phyloP scores from a whole-genome alignment of 345 rosid genomes.

The Hirschfeldia incana region DNA sequence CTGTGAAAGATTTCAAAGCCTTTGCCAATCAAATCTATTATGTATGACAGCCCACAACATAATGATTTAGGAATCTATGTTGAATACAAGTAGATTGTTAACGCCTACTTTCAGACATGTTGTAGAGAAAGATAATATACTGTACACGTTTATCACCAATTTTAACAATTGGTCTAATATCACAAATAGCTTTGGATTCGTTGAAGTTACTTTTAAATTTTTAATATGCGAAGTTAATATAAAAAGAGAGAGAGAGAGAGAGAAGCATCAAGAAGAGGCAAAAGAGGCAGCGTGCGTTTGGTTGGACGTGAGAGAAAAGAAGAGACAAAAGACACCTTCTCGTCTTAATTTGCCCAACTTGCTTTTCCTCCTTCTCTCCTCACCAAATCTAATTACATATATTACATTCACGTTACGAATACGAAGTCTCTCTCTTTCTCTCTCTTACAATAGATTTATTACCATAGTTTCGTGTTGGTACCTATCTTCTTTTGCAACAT shows the following conservation, averaged over 20 bases:
- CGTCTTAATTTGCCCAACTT: conserved; percentile 23
- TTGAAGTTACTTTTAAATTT: conserved; percentile 10
- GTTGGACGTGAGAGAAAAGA: conserved; percentile 29
- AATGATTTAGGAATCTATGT: background rate
- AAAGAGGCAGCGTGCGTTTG: conserved; percentile 29
- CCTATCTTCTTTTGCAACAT: background rate
- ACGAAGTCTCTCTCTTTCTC: background rate
- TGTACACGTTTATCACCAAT: background rate
- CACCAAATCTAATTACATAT: background rate
- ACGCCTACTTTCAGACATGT: background rate
- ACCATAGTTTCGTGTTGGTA: conserved; percentile 4
- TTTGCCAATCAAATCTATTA: background rate
- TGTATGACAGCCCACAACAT: background rate
- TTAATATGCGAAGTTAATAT: background rate
- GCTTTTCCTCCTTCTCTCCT: background rate
- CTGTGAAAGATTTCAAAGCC: background rate
- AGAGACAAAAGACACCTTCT: conserved; percentile 33
- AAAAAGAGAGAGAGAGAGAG: no score
- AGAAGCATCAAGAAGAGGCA: background rate
- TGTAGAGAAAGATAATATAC: background rate
- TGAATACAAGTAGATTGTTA: background rate
- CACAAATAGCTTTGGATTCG: conserved; percentile 33
- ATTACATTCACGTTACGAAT: conserved; percentile 17
- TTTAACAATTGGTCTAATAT: background rate
- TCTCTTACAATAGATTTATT: conserved; percentile 10